These are phyloP conservation scores for Phytophthora melonis DNA, from an alignment of 352 stramenopile species.

Conservation along the genomic window DNA sequence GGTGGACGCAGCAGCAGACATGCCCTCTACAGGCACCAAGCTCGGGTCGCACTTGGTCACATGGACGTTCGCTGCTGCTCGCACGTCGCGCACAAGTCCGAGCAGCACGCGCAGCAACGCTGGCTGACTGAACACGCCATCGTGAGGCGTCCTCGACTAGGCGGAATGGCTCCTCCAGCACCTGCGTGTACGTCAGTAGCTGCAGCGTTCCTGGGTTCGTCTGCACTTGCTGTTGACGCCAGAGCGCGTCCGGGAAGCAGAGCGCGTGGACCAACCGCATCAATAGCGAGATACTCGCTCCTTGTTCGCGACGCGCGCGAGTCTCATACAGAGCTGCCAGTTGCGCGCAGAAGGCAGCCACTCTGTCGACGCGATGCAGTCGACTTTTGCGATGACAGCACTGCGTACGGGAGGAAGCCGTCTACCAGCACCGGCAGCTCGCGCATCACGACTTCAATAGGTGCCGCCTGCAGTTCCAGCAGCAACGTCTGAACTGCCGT, in stretches of 20 bases:
- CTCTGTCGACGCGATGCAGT: constrained; percentile 26
- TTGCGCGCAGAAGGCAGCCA: constrained; percentile 46
- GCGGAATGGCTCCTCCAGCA: constrained; percentile 65
- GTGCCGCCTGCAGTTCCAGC: constrained; percentile 44
- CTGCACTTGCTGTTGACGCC: constrained; percentile 45
- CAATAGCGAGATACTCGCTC: constrained; percentile 33
- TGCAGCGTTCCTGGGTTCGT: constrained; percentile 27
- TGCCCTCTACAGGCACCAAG: constrained; percentile 36
- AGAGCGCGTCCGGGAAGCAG: constrained; percentile 55
- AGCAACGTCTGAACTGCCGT: constrained; percentile 36
- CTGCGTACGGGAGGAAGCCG: constrained; percentile 44
- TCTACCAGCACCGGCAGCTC: constrained; percentile 45
- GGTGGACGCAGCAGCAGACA: constrained; percentile 20
- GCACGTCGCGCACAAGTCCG: constrained; percentile 48
- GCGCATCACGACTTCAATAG: constrained; percentile 40
- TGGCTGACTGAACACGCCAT: constrained; percentile 45
- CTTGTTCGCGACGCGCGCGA: constrained; percentile 39
- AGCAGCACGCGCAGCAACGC: constrained; percentile 55
- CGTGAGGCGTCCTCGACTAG: constrained; percentile 56
- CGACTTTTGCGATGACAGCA: constrained; percentile 30
- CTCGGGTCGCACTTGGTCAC: constrained; percentile 53
- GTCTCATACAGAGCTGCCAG: constrained; percentile 48
- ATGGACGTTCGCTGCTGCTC: constrained; percentile 53
- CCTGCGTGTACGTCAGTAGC: constrained; percentile 54
- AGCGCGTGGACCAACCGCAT: constrained; percentile 58